A percentile compares a stretch with the other conserved stretches of the same genome.
phyloP scores from a whole-genome alignment of 73 alveolate genomes.

The Uronychia binucleata region DNA sequence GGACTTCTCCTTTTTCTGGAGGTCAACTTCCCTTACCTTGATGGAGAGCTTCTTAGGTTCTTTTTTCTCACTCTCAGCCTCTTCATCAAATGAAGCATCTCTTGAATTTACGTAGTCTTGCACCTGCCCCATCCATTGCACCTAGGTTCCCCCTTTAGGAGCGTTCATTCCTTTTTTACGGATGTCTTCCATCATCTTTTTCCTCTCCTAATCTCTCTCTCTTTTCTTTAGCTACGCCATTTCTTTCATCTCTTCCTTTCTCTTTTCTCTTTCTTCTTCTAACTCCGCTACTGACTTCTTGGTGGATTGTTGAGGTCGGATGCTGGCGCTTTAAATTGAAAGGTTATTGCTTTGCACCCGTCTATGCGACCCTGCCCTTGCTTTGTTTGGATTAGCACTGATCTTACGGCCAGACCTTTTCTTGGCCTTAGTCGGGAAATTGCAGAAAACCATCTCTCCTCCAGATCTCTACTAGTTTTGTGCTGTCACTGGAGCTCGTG shows the following conservation, averaged over 20 bases:
- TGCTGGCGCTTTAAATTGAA: neutral
- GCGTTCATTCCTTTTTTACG: neutral
- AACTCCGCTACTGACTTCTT: neutral
- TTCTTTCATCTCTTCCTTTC: conserved; percentile 6
- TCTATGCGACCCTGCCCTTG: neutral
- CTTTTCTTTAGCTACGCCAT: neutral
- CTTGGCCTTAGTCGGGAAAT: neutral
- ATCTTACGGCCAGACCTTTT: neutral
- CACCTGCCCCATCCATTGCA: conserved; percentile 20
- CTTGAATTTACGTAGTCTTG: neutral
- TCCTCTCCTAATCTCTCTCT: conserved; percentile 18
- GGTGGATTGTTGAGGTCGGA: neutral
- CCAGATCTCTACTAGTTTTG: neutral
- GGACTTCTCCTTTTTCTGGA: conserved; percentile 1
- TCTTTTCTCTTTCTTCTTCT: neutral
- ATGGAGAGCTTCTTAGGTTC: neutral
- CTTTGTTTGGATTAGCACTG: neutral
- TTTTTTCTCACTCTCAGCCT: neutral
- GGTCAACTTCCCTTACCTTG: neutral
- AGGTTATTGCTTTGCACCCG: neutral
- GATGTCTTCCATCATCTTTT: conserved; percentile 14
- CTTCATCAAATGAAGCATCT: neutral
- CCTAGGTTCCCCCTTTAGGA: neutral
- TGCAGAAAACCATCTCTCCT: neutral
- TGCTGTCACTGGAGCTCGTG: neutral